A percentile compares a stretch with the other conserved stretches of the same genome.
Conservation (phyloP, 2,329 filamentous ascomycete genomes). For the Colletotrichum siamense region DNA sequence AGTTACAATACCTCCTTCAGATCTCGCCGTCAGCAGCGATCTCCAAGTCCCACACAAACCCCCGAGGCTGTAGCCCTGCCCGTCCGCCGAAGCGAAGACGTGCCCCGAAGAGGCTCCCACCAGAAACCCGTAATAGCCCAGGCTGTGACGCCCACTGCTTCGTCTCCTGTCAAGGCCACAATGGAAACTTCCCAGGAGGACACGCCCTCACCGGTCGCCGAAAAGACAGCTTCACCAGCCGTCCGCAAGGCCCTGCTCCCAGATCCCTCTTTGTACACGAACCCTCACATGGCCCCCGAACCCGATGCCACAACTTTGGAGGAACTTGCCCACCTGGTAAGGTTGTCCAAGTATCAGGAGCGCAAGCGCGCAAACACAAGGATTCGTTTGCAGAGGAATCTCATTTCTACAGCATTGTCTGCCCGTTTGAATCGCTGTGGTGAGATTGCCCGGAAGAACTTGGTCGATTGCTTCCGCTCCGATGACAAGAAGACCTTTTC, state of each 20-base stretch:
- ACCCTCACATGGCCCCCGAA: constrained; percentile 64
- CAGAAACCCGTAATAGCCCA: constrained; percentile 58
- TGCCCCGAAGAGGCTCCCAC: constrained; percentile 44
- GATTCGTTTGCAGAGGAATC: constrained; percentile 74
- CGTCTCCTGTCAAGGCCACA: constrained; percentile 23
- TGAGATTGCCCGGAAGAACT: constrained; percentile 74
- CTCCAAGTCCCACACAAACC: constrained; percentile 60
- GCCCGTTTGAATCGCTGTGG: constrained; percentile 77
- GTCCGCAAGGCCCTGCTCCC: constrained; percentile 59
- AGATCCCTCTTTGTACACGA: constrained; percentile 71
- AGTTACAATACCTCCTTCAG: constrained; percentile 61
- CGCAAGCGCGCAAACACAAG: constrained; percentile 78
- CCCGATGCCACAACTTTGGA: constrained; percentile 73
- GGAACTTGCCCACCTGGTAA: constrained; percentile 79
- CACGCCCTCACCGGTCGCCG: constrained; percentile 34
- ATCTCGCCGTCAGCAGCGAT: constrained; percentile 53
- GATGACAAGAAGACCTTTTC: constrained; percentile 83
- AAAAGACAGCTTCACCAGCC: constrained; percentile 48
- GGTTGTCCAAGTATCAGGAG: constrained; percentile 81
- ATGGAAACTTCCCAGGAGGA: constrained; percentile 28
- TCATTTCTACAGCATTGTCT: constrained; percentile 77
- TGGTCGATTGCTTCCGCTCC: constrained; percentile 79
- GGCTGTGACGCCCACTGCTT: constrained; percentile 34
- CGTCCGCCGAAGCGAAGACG: constrained; percentile 49
- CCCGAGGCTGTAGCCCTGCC: constrained; percentile 48